These are phyloP conservation scores for Podosphaera fusca DNA, from an alignment of 2,329 filamentous ascomycete genomes.

Conservation along the genomic window DNA sequence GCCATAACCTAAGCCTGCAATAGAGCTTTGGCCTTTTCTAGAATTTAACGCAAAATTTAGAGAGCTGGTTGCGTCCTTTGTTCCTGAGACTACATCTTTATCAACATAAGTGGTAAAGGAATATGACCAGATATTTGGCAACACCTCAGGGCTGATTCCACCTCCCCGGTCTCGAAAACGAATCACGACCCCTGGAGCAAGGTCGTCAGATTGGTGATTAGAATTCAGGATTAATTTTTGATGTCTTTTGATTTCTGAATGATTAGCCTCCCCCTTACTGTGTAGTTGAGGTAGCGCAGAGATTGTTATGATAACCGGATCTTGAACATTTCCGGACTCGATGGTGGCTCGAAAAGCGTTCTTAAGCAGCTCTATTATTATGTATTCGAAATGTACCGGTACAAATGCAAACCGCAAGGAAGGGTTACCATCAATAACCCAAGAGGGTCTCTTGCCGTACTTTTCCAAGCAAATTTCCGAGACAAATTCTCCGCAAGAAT, in stretches of 20 bases:
- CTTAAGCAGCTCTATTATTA: conserved; percentile 86
- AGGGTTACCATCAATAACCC: conserved; percentile 65
- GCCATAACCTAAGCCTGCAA: conserved; percentile 84
- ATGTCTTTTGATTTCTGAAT: not conserved
- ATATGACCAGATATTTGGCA: conserved; percentile 86
- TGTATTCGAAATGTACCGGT: conserved; percentile 91
- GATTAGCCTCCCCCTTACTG: not conserved
- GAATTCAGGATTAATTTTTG: conserved; percentile 19
- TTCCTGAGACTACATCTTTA: conserved; percentile 23
- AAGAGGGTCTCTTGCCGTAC: conserved; percentile 65
- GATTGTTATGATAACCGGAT: conserved; percentile 81
- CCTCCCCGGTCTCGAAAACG: conserved; percentile 89
- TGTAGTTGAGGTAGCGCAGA: conserved; percentile 31
- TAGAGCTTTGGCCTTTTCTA: conserved; percentile 53
- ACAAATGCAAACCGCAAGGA: conserved; percentile 83
- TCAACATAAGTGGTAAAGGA: conserved; percentile 88
- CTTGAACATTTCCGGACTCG: conserved; percentile 54
- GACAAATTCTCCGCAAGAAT: conserved; percentile 71
- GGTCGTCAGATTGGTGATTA: conserved; percentile 30
- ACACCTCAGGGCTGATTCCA: conserved; percentile 64
- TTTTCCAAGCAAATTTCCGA: conserved; percentile 92
- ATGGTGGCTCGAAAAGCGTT: conserved; percentile 90
- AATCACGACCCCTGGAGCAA: conserved; percentile 72
- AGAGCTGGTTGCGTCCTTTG: conserved; percentile 33
- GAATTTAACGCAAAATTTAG: conserved; percentile 53